phyloP scores from a whole-genome alignment of 495 filamentous ascomycete genomes.

The Neurospora pannonica region DNA sequence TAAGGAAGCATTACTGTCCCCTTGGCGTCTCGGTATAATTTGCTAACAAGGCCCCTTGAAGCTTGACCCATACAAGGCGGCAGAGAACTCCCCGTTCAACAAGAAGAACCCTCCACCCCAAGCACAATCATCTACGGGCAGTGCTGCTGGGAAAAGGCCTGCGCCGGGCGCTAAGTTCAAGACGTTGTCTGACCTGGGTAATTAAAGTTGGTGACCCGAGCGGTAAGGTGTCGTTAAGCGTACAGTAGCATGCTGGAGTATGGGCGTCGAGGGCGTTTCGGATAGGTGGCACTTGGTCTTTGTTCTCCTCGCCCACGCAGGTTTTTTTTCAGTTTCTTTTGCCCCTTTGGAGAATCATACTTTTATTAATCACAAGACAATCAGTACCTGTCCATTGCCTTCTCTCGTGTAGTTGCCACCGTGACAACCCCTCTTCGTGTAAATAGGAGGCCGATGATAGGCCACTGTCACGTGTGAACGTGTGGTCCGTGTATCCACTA shows the following conservation, averaged over 20 bases:
- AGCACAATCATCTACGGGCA: conserved; percentile 6
- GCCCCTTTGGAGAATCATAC: neutral
- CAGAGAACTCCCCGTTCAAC: conserved; percentile 56
- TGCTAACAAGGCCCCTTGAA: conserved; percentile 25
- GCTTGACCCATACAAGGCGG: conserved; percentile 58
- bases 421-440: neutral
- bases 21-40: neutral
- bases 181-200: conserved; percentile 33
- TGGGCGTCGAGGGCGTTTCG: neutral
- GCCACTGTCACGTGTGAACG: neutral
- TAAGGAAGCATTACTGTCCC: conserved; percentile 14
- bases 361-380: neutral
- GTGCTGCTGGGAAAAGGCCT: conserved; percentile 7
- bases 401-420: neutral
- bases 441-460: neutral
- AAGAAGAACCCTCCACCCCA: conserved; percentile 27
- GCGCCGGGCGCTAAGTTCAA: conserved; percentile 22
- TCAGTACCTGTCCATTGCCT: neutral
- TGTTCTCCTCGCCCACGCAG: neutral
- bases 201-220: neutral
- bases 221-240: neutral
- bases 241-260: neutral
- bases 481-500: neutral
- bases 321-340: neutral
- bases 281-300: neutral